Conservation (phyloP, 2,329 filamentous ascomycete species). For the Metarhizium humberi region DNA sequence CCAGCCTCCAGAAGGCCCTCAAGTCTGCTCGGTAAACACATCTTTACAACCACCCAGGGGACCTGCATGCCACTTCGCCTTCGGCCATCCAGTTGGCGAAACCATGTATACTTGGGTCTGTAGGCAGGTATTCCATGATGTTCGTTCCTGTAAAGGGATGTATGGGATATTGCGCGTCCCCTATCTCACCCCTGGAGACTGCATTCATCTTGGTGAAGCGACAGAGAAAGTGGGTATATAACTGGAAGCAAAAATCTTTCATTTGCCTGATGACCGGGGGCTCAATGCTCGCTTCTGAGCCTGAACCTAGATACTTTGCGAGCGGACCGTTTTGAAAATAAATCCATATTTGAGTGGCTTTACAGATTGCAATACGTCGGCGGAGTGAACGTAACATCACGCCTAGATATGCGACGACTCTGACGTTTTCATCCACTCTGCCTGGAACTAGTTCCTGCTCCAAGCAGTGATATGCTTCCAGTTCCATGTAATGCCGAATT, state of each 20-base stretch:
- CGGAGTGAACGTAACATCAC: not conserved
- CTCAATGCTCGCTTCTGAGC: not conserved
- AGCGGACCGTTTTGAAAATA: not conserved
- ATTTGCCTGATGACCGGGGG: not conserved
- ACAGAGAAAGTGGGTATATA: not conserved
- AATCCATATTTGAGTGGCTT: not conserved
- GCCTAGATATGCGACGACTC: not conserved
- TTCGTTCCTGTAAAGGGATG: not conserved
- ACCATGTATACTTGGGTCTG: not conserved
- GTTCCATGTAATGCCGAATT: not conserved
- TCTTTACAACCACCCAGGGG: not conserved
- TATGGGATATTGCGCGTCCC: not conserved
- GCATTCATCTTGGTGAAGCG: not conserved
- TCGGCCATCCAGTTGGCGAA: not conserved
- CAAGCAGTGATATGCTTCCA: not conserved
- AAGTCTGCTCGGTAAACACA: not conserved
- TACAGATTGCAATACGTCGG: not conserved
- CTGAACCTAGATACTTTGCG: not conserved
- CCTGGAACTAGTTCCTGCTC: not conserved
- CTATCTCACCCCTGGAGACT: not conserved
- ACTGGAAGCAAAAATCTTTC: not conserved
- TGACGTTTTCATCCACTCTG: not conserved
- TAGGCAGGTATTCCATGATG: not conserved
- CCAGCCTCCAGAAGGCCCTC: not conserved
- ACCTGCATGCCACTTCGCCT: not conserved